Percentiles rank a stretch among this genome's conserved stretches.
These are phyloP conservation scores for Saprolegnia diclina DNA, from an alignment of 352 stramenopile species.

Conservation along the genomic window DNA sequence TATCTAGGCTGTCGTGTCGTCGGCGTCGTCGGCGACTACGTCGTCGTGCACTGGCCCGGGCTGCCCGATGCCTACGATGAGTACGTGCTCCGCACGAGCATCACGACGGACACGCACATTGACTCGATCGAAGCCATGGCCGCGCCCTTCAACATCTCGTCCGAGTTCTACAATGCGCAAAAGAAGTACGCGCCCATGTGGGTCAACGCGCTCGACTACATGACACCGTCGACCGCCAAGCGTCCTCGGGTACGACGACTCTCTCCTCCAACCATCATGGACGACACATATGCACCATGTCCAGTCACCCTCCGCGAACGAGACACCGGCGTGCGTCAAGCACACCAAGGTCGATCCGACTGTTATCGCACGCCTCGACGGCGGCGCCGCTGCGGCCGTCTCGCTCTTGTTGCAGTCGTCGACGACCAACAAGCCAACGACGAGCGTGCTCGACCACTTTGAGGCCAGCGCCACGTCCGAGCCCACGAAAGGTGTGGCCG, in stretches of 20 bases:
- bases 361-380: conserved; percentile 5
- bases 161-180: conserved; percentile 11
- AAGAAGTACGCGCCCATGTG: conserved; percentile 19
- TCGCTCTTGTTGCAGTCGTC: background rate
- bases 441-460: background rate
- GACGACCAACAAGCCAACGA: background rate
- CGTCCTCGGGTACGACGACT: background rate
- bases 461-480: background rate
- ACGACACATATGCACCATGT: background rate
- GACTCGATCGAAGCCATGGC: conserved; percentile 14
- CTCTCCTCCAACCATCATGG: background rate
- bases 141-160: conserved; percentile 10
- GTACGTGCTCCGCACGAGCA: conserved; percentile 5
- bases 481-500: background rate
- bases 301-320: background rate
- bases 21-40: conserved; percentile 12
- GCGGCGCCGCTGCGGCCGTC: conserved; percentile 15
- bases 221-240: background rate
- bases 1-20: conserved; percentile 21
- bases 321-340: background rate
- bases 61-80: conserved; percentile 24
- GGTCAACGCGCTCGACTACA: conserved; percentile 22
- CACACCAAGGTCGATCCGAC: conserved; percentile 5
- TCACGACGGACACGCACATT: background rate
- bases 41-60: conserved; percentile 21